These are phyloP conservation scores for Shiraia bambusicola DNA, from an alignment of 2,329 filamentous ascomycete genomes.

Conservation along the genomic window DNA sequence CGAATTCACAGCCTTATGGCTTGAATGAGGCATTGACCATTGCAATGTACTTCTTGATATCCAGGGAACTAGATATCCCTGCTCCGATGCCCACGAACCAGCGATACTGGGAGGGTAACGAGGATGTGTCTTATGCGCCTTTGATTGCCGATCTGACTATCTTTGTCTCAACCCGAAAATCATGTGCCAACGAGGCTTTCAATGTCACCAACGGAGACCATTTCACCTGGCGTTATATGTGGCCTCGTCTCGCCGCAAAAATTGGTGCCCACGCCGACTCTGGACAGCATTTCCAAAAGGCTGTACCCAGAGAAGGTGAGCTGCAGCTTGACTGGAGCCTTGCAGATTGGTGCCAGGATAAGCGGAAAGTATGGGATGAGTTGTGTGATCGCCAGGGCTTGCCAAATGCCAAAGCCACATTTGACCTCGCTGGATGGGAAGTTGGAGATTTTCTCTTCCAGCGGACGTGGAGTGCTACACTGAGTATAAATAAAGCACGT, in stretches of 20 bases:
- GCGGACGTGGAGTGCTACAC: constrained; percentile 1
- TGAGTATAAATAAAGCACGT: constrained; percentile 1
- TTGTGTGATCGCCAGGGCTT: constrained; percentile 1
- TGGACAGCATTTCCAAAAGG: constrained; percentile 2
- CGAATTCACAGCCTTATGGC: constrained; percentile 4
- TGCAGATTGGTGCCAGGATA: constrained; percentile 3
- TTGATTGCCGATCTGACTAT: constrained; percentile 7
- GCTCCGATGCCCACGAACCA: constrained; percentile 5
- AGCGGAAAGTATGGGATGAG: constrained; percentile 1
- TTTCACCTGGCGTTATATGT: constrained; percentile 7
- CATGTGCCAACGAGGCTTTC: constrained; percentile 6
- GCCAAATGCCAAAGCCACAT: constrained; percentile 1
- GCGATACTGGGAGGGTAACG: constrained; percentile 3
- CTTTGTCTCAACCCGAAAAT: constrained; percentile 1
- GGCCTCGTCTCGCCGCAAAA: constrained; percentile 3
- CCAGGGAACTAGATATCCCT: constrained; percentile 2
- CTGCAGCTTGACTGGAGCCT: constrained; percentile 2
- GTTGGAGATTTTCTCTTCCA: neutral
- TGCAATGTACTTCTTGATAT: constrained; percentile 10
- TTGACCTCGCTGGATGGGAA: neutral
- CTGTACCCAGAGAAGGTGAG: constrained; percentile 1
- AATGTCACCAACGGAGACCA: constrained; percentile 9
- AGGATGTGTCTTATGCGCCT: constrained; percentile 3
- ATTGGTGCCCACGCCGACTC: neutral
- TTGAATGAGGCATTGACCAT: constrained; percentile 8